A percentile compares a stretch with the other conserved stretches of the same genome.
Conservation (phyloP, 176 grass and related monocot genomes). For the Areca catechu region DNA sequence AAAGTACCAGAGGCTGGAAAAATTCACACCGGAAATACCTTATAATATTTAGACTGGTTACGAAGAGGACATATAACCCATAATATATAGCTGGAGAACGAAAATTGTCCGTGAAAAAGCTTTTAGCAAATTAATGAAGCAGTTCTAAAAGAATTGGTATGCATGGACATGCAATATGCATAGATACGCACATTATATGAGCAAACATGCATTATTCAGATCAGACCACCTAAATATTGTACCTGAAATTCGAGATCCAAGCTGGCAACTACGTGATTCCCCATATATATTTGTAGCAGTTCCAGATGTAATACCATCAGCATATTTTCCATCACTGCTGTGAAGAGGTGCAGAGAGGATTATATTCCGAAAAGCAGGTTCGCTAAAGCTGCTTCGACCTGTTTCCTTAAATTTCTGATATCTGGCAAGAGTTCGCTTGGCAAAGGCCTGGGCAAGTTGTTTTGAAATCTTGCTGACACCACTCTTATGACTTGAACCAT, state of each 20-base stretch:
- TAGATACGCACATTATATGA: too few species aligned
- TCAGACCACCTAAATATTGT: too few species aligned
- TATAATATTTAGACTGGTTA: too few species aligned
- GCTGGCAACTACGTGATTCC: background rate
- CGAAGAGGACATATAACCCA: too few species aligned
- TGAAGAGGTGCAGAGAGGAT: constrained; percentile 37
- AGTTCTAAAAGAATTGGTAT: too few species aligned
- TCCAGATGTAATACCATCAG: constrained; percentile 32
- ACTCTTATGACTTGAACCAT: constrained; percentile 63
- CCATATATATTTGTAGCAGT: constrained; percentile 3
- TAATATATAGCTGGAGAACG: too few species aligned
- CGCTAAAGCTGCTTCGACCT: constrained; percentile 67
- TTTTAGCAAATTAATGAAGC: too few species aligned
- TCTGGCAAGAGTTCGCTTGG: constrained; percentile 54
- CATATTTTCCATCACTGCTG: constrained; percentile 24
- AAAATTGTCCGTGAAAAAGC: too few species aligned
- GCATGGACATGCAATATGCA: too few species aligned
- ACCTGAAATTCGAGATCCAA: too few species aligned
- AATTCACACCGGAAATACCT: constrained; percentile 6
- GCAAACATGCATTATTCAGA: too few species aligned
- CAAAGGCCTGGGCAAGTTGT: constrained; percentile 67
- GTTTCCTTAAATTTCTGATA: constrained; percentile 64
- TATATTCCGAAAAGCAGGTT: constrained; percentile 42
- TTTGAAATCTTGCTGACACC: constrained; percentile 59
- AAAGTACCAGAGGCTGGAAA: constrained; percentile 5